Conservation (phyloP, 768 basidiomycete species). For the Mycena belliarum region DNA sequence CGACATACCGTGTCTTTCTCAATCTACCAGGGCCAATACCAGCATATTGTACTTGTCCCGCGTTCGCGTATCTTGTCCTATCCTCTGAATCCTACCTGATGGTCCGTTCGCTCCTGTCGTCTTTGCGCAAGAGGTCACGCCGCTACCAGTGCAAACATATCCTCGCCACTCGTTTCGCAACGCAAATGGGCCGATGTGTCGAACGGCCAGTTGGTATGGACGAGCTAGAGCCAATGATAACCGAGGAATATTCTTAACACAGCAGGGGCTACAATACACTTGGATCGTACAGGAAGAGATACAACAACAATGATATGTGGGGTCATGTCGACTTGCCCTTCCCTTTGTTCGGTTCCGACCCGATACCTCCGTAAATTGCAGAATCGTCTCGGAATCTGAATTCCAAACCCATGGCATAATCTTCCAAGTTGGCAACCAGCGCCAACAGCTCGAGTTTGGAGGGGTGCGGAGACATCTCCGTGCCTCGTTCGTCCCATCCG, state of each 20-base stretch:
- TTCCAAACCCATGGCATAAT: slow-evolving; percentile 61
- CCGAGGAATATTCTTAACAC: slow-evolving; percentile 33
- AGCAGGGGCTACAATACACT: slow-evolving; percentile 15
- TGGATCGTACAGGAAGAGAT: slow-evolving; percentile 16
- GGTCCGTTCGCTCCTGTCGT: slow-evolving; percentile 43
- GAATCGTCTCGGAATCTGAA: slow-evolving; percentile 45
- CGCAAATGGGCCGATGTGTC: slow-evolving; percentile 50
- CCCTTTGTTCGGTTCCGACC: slow-evolving; percentile 9
- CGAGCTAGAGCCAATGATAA: slow-evolving; percentile 49
- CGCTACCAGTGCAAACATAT: slow-evolving; percentile 74
- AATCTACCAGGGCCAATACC: slow-evolving; percentile 40
- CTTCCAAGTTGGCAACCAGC: slow-evolving; percentile 55
- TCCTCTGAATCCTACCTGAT: slow-evolving; percentile 60
- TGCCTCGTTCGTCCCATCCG: slow-evolving; percentile 19
- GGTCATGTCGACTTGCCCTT: slow-evolving; percentile 14
- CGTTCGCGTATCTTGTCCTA: slow-evolving; percentile 67
- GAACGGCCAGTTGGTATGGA: slow-evolving; percentile 48
- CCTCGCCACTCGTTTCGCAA: slow-evolving; percentile 63
- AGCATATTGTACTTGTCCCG: slow-evolving; percentile 74
- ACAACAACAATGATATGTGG: not conserved
- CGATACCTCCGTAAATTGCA: slow-evolving; percentile 11
- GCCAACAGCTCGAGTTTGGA: slow-evolving; percentile 20
- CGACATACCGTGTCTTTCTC: slow-evolving; percentile 60
- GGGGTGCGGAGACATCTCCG: slow-evolving; percentile 18
- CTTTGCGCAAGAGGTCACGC: not conserved